Evolutionary conservation across 164 flowering plant species (phyloP).

Genomic region (Saururus chinensis): DNA sequence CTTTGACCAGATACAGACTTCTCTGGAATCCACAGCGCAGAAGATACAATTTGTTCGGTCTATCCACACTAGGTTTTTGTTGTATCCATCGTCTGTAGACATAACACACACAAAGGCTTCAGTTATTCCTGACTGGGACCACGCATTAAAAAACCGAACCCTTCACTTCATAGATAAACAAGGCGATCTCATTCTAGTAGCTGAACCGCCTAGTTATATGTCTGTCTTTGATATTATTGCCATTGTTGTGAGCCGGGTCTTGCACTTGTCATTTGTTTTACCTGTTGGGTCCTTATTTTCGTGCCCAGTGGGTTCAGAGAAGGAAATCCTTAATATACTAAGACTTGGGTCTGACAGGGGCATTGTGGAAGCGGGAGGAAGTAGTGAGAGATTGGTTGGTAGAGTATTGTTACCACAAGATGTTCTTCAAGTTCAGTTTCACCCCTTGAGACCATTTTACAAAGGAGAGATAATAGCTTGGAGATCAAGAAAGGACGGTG

Average conservation of each 20-base stretch:
- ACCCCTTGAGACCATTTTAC: constrained; percentile 90
- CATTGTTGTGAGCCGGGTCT: constrained; percentile 56
- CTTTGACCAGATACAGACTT: constrained; percentile 28
- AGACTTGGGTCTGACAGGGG: constrained; percentile 44
- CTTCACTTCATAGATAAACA: constrained; percentile 52
- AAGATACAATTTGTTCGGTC: constrained; percentile 62
- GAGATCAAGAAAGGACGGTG: constrained; percentile 63
- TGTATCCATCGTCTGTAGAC: constrained; percentile 58
- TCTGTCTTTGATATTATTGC: constrained; percentile 67
- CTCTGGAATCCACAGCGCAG: constrained; percentile 43
- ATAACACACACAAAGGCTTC: constrained; percentile 52
- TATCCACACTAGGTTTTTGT: constrained; percentile 65
- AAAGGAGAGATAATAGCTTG: constrained; percentile 92
- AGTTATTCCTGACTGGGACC: constrained; percentile 55
- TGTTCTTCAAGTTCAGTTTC: constrained; percentile 80
- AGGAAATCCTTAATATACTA: constrained; percentile 38
- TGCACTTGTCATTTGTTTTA: constrained; percentile 50
- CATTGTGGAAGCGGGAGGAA: constrained; percentile 20
- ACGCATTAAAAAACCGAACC: constrained; percentile 41
- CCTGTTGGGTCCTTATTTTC: constrained; percentile 67
- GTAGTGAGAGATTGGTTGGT: constrained; percentile 38
- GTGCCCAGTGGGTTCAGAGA: constrained; percentile 59
- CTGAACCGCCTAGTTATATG: constrained; percentile 74
- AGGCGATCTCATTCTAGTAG: constrained; percentile 39
- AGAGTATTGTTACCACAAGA: constrained; percentile 73